phyloP scores from a whole-genome alignment of 2,329 filamentous ascomycete genomes.

The Cucurbitaria berberidis region DNA sequence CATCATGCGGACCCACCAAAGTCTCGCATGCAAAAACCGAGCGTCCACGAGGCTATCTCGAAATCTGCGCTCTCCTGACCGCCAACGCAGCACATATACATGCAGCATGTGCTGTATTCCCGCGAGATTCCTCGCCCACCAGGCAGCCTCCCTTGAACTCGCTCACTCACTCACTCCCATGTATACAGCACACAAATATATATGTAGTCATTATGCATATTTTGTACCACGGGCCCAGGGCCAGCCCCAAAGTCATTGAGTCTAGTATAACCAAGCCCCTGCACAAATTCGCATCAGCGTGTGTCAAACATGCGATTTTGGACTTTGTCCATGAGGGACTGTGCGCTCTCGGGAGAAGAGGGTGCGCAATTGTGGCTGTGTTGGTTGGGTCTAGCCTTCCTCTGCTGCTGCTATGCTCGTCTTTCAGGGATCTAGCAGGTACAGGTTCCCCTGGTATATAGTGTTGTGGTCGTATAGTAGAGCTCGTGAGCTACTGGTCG shows the following conservation, averaged over 20 bases:
- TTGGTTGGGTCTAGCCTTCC: neutral
- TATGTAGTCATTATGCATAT: neutral
- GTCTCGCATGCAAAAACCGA: neutral
- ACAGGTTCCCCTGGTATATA: no score
- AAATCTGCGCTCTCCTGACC: neutral
- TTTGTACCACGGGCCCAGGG: slow-evolving; percentile 3
- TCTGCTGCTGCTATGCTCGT: no score
- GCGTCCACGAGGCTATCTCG: neutral
- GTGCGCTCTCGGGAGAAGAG: slow-evolving; percentile 11
- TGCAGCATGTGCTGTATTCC: no score
- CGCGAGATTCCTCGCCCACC: no score
- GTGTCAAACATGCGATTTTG: slow-evolving; percentile 17
- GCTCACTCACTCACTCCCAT: no score
- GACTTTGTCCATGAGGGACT: slow-evolving; percentile 22
- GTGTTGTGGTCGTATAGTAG: no score
- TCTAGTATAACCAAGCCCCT: no score
- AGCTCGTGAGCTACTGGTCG: no score
- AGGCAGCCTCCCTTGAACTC: no score
- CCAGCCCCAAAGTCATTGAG: no score
- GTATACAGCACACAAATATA: neutral
- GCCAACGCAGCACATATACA: neutral
- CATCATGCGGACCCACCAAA: neutral
- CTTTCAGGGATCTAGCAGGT: neutral
- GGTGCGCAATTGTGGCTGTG: neutral
- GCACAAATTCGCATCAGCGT: slow-evolving; percentile 3